Evolutionary conservation across 345 rosid genomes (phyloP).

Genomic region (Hypericum perforatum): DNA sequence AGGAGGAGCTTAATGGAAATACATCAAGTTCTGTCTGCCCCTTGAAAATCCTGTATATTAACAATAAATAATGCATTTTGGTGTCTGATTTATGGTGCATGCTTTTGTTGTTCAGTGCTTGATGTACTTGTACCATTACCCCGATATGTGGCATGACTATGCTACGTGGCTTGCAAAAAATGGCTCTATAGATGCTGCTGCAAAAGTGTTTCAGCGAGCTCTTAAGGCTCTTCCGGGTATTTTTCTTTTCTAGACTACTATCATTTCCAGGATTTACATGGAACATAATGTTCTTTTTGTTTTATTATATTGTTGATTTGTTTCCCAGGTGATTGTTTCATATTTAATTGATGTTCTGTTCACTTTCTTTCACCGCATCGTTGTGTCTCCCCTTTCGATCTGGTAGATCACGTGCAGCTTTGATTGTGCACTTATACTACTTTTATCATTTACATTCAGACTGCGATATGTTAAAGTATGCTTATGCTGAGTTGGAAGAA

Average conservation of each 20-base stretch:
- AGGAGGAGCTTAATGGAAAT: too few species aligned
- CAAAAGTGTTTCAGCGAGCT: constrained; percentile 92
- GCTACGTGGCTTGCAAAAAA: constrained; percentile 85
- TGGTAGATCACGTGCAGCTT: background rate
- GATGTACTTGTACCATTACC: constrained; percentile 92
- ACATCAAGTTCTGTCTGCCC: background rate
- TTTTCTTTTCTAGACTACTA: constrained; percentile 13
- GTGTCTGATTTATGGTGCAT: constrained; percentile 8
- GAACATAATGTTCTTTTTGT: background rate
- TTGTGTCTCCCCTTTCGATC: constrained; percentile 8
- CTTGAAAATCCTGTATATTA: constrained; percentile 3
- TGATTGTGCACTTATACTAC: background rate
- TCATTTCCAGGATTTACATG: background rate
- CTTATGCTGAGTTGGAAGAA: constrained; percentile 92
- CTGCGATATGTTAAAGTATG: constrained; percentile 84
- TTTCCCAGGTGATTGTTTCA: background rate
- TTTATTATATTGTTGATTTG: background rate
- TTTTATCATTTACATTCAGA: constrained; percentile 27
- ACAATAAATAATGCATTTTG: background rate
- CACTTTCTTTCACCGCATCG: background rate
- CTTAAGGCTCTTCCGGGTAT: constrained; percentile 90
- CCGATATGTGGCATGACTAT: constrained; percentile 91
- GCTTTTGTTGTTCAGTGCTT: constrained; percentile 52
- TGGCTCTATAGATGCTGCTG: constrained; percentile 80
- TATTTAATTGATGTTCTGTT: constrained; percentile 3